Conservation (phyloP, 352 stramenopile genomes). For the Paralagenidium karlingii region DNA sequence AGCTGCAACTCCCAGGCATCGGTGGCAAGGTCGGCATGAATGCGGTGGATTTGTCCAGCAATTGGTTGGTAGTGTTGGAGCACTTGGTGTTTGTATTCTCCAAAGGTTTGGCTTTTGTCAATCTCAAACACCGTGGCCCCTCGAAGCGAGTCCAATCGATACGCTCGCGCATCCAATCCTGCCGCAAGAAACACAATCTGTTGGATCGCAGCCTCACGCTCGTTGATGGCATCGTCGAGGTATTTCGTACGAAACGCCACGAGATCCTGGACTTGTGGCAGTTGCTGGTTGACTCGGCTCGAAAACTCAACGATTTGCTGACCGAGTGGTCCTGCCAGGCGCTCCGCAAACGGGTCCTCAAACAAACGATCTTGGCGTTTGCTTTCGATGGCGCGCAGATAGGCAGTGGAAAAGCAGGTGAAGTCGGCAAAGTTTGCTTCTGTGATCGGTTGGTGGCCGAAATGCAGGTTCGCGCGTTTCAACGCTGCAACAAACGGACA, state of each 20-base stretch:
- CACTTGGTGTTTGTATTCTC: constrained; percentile 26
- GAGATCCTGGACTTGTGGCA: constrained; percentile 9
- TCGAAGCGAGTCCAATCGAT: constrained; percentile 20
- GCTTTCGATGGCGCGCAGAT: constrained; percentile 20
- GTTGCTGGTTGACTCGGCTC: neutral
- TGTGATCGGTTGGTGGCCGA: too few relatives aligned
- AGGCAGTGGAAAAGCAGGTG: too few relatives aligned
- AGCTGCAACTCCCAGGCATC: constrained; percentile 31
- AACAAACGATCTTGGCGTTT: constrained; percentile 19
- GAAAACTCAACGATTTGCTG: neutral
- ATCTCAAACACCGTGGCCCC: constrained; percentile 34
- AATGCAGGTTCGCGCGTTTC: too few relatives aligned
- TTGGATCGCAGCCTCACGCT: constrained; percentile 20
- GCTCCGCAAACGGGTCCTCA: constrained; percentile 28
- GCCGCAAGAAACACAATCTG: constrained; percentile 41
- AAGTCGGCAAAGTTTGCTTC: too few relatives aligned
- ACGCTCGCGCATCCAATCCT: constrained; percentile 34
- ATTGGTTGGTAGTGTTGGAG: constrained; percentile 16
- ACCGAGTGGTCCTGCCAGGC: constrained; percentile 16
- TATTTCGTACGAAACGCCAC: constrained; percentile 25
- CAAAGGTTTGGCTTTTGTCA: constrained; percentile 22
- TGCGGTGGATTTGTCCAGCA: constrained; percentile 17
- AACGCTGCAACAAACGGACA: too few relatives aligned
- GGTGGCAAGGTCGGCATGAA: constrained; percentile 33
- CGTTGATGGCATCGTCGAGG: constrained; percentile 30